Base-by-base conservation (phyloP, 257 asterid species). In the Petrea volubilis region DNA sequence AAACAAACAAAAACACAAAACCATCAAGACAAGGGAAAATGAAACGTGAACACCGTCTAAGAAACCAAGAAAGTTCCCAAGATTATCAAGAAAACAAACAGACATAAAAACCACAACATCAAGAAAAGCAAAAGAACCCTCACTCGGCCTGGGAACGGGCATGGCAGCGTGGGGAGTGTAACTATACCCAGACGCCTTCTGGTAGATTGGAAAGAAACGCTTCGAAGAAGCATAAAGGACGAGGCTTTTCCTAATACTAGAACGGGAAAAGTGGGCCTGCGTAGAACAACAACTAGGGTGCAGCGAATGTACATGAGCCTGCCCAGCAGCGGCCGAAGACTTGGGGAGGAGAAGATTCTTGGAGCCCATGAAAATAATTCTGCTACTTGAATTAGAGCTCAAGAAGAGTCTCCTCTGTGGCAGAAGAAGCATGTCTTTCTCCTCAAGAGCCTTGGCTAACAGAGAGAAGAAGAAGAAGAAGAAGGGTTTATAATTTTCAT, bases 111-210 rank as follows among this genome's bases (percentile, higher is more conserved):
- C 4, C 52, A 46, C 21, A 14, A 41, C 49, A 21, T 58, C 10
- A 24, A 51, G 31, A 25, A 51, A 51, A 17, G 10, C 68, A 13
- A 36, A 49, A 47, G 58, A 72, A 14, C 11, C 40, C 78, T 68
- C 70, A 85, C 90, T 75, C 49, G 94, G 96, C 51, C 82, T 69
- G 23, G 95, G 88, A 77, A 77, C 31, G 52, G 87, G 79, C 86
- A 77, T 71, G 25, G 92, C 80, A 40, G 85, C 67, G 58, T 55
- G 74, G 23, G 95, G 76, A 2, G 78, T 44, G 73, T 57, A 79
- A 67, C 88, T 73, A 51, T 73, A 81, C 46, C 85, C 75, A 58
- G 72, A 38, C n/a, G 69, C 55, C 77, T 60, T 79, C 64, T 41
- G 81, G 33, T 76, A 62, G 72, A 76, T 75, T 62, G 82, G 82